Evolutionary conservation across 2,329 filamentous ascomycete genomes (phyloP), one percentile per base, ranked within the genome.

Genomic region (Penicillium brevicompactum): DNA sequence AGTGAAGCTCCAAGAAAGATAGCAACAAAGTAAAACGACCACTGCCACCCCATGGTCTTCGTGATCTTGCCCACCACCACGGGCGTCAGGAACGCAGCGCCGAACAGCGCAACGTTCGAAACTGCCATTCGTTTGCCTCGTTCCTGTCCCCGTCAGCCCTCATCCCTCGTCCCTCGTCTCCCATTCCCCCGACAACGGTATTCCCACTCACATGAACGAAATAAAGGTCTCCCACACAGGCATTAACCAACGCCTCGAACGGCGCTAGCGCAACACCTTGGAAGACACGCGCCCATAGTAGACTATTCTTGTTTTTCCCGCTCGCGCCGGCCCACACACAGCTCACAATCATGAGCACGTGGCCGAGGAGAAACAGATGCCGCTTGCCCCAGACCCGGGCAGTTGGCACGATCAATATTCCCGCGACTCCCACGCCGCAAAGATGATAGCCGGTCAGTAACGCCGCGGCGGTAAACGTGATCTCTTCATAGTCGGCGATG

Each of bases 381-480:
- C 92, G 84, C 75, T 96, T 97, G 38, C 93, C 93, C 90, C 91
- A 97, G 60, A 97, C 88, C 54, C 92, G 85, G 18, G 90, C 91
- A 1, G 88, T 90, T 0, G 93, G 90, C 2, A 97, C 92, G 74
- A 92, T 92, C 61, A 97, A 81, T 71, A 94, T 85, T 48, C 90
- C 92, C 1, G 89, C 88, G 13, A 91, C 78, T 10, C 91, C 92
- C 2, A 91, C 89, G 18, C 91, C 93, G 27, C 92, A 84, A 18
- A 97, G 82, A 71, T 91, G 92, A 73, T 92, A 96, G 50, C 92
- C 92, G 0, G 92, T 97, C 40, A 96, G 77, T 11, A 94, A 79
- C 3, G 92, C 92, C 55, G 92, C 85, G 42, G 87, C 79, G n/a
- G 88, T 89, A 67, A 96, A 90, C 46, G 81, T 80, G 46, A 80